Evolutionary conservation across 495 filamentous ascomycete genomes (phyloP).

Genomic region (Penicillium desertorum): DNA sequence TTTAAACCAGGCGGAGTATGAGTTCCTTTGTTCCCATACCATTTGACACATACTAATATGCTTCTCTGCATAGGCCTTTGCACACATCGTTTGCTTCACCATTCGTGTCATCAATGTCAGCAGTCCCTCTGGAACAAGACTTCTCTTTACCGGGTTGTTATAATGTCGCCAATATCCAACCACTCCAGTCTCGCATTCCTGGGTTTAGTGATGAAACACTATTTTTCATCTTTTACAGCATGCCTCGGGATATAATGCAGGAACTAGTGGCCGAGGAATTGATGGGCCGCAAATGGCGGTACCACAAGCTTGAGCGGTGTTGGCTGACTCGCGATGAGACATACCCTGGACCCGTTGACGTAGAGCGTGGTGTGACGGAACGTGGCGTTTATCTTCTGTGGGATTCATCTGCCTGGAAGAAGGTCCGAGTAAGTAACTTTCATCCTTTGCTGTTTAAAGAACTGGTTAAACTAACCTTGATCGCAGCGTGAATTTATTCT

Average conservation of each 20-base stretch:
- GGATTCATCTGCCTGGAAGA: constrained; percentile 80
- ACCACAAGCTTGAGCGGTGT: constrained; percentile 82
- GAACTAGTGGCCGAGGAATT: constrained; percentile 81
- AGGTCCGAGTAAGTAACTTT: constrained; percentile 63
- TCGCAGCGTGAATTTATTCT: constrained; percentile 73
- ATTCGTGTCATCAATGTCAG: constrained; percentile 66
- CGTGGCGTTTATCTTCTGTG: constrained; percentile 88
- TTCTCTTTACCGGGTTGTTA: constrained; percentile 82
- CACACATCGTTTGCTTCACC: constrained; percentile 67
- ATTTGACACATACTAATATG: constrained; percentile 22
- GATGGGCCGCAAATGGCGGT: constrained; percentile 84
- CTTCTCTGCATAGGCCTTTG: constrained; percentile 47
- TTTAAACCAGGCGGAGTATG: constrained; percentile 75
- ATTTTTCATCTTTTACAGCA: constrained; percentile 93
- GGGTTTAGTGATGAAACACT: constrained; percentile 89
- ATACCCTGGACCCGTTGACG: constrained; percentile 62
- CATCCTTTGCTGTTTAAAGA: neutral
- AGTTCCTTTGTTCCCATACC: constrained; percentile 16
- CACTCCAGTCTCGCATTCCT: constrained; percentile 70
- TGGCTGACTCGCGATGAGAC: constrained; percentile 89
- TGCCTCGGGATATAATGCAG: constrained; percentile 79
- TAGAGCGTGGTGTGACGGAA: constrained; percentile 65
- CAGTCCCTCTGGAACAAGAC: constrained; percentile 69
- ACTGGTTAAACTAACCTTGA: constrained; percentile 1
- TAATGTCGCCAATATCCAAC: constrained; percentile 80